Base-by-base conservation (phyloP, 805 yeast species). In the Ascoidea tarda region DNA sequence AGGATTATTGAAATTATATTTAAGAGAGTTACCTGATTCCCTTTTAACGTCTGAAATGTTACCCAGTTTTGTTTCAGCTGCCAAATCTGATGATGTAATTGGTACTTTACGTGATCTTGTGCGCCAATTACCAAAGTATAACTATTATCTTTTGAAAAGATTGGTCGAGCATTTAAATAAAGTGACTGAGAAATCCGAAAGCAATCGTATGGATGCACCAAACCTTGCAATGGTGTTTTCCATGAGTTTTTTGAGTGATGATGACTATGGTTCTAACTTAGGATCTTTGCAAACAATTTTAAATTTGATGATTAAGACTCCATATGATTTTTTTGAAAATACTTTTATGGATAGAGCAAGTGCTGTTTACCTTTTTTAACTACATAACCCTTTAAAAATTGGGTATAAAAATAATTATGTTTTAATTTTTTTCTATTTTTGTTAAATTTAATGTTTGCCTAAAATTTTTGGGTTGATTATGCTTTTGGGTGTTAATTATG, bases 171-270 rank as follows among this genome's bases (percentile, higher is more conserved):
- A 90, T 68, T 74, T 90, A 69, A 72, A 76, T 57, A 75, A 74
- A 58, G 82, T 91, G 31, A 81, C 84, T 52, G 75, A 75, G 54
- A 81, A 79, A 61, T 81, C 82, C 48, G 81, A 77, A 8, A 69
- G 68, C 49, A 91, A 91, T 68, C 82, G 82, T 63, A 91, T 91
- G 98, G 87, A 84, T 53, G 79, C 95, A 2, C 82, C 88, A 1
- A 91, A 91, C 63, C 69, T 91, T 61, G 95, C 96, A 5, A 91
- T 95, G 52, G 96, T 91, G 5, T 84, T 91, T 60, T 74, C 83
- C 5, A 79, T 79, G 81, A 77, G 82, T 65, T 76, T 78, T 58
- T 64, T 79, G 58, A 66, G 70, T 57, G 73, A 69, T 58, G 75
- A 69, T 46, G 69, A 67, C 54, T 58, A 71, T 42, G 72, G 72